These are phyloP conservation scores for Whalleya microplaca DNA, from an alignment of 2,329 filamentous ascomycete species.

Conservation along the genomic window DNA sequence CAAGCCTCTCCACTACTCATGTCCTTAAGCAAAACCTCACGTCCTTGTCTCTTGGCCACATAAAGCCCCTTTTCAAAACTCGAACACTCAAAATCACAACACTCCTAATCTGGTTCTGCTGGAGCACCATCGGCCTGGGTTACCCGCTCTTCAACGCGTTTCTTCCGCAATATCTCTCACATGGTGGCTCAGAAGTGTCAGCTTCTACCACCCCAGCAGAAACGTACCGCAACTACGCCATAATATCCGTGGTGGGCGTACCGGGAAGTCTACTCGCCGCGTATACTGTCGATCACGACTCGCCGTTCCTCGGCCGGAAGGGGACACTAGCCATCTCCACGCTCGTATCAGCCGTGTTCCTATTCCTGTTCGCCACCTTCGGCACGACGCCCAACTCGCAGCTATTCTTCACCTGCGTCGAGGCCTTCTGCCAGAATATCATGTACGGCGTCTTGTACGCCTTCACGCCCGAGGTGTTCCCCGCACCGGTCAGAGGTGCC, in stretches of 20 bases:
- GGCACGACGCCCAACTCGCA: conserved; percentile 60
- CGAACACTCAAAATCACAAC: conserved; percentile 57
- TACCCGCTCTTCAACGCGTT: conserved; percentile 91
- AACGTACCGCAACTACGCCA: conserved; percentile 80
- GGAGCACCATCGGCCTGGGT: conserved; percentile 82
- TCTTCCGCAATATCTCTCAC: conserved; percentile 81
- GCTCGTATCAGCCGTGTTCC: conserved; percentile 67
- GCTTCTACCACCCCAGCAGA: conserved; percentile 41
- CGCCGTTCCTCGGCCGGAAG: conserved; percentile 67
- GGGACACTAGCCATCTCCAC: conserved; percentile 73
- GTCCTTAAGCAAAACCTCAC: conserved; percentile 62
- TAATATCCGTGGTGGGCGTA: conserved; percentile 76
- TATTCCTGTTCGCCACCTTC: conserved; percentile 68
- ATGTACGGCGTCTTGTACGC: conserved; percentile 79
- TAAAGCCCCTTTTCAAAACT: conserved; percentile 66
- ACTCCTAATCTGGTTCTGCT: conserved; percentile 73
- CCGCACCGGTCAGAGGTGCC: conserved; percentile 71
- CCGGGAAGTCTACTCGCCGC: conserved; percentile 77
- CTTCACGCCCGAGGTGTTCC: conserved; percentile 78
- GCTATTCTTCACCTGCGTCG: conserved; percentile 68
- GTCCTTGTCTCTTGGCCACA: conserved; percentile 68
- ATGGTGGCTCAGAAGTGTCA: conserved; percentile 49
- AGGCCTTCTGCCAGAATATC: conserved; percentile 75
- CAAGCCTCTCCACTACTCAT: conserved; percentile 37
- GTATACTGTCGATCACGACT: conserved; percentile 69